phyloP scores from a whole-genome alignment of 306 rosid genomes.

The Abrus pulchellus region DNA sequence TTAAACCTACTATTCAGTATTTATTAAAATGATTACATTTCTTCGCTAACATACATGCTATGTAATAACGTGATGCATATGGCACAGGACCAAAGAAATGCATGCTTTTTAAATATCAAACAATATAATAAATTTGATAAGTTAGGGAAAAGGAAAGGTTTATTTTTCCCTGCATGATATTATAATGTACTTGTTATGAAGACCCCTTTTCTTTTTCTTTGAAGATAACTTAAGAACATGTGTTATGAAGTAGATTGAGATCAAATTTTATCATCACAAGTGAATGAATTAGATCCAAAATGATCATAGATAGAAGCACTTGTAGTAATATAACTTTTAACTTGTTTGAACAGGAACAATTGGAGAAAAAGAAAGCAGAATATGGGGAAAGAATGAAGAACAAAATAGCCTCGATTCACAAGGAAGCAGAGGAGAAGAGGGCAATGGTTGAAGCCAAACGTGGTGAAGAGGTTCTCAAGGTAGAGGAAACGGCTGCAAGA shows the following conservation, averaged over 20 bases:
- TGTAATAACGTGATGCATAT: background rate
- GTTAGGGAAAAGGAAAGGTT: background rate
- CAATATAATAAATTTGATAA: background rate
- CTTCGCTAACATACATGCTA: background rate
- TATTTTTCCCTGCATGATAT: background rate
- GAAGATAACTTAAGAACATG: background rate
- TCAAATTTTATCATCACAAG: too few relatives aligned
- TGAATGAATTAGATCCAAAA: background rate
- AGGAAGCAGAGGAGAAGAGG: conserved; percentile 87
- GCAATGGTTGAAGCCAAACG: conserved; percentile 74
- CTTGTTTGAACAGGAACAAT: conserved; percentile 62
- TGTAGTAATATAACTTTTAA: conserved; percentile 20
- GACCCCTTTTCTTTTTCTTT: background rate
- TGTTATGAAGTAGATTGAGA: background rate
- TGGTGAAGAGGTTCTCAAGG: conserved; percentile 69
- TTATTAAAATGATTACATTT: background rate
- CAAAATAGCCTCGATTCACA: conserved; percentile 68
- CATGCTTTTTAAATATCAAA: background rate
- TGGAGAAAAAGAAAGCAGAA: conserved; percentile 85
- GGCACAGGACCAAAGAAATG: background rate
- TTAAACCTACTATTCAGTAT: conserved; percentile 6
- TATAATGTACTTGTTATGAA: background rate
- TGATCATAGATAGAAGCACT: background rate
- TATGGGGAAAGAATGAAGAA: conserved; percentile 76
- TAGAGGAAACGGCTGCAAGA: conserved; percentile 79